Evolutionary conservation across 768 basidiomycete species (phyloP), one percentile per base, ranked within the genome.

Genomic region (Amanita inopinata): DNA sequence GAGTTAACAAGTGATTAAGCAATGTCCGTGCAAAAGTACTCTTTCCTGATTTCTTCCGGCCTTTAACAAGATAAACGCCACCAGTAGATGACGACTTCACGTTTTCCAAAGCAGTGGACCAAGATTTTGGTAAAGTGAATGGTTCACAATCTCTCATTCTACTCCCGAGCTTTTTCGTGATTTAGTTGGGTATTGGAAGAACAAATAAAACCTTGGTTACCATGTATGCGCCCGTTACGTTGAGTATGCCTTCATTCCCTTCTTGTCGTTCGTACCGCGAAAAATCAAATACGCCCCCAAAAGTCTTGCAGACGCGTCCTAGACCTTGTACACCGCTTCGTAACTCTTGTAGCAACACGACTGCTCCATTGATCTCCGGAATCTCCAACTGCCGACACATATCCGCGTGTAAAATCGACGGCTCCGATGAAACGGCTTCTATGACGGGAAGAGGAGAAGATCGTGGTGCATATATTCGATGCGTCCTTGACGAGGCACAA

Each of bases 41-140:
- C 60, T 99, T 99, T 0, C 94, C 93, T 5, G 77, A 71, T 38
- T 86, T 80, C 59, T 88, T 93, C 0, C 86, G 74, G 0, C 94
- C 94, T 54, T 81, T 88, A 15, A 98, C 70, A 2, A 96, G 54
- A 47, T 69, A 80, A 0, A 82, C 61, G 0, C 60, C 44, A 33
- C 52, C 43, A 33, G 36, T n/a, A 44, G 56, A 47, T 28, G 27
- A 47, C 12, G 6, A 37, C 22, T 24, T 40, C 64, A 46, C 39
- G 3, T 54, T 50, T 12, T 60, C 49, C 2, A 75, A 53, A n/a
- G 63, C 61, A 20, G 50, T 47, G 14, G 55, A 51, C 69, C 70
- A 71, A 3, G 67, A 61, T 7, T 57, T 47, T 10, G 66, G 62
- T 1, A 70, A 40, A 4, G 55, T 49, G 39, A 67, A 67, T 0